These are phyloP conservation scores for Tilletia caries DNA, from an alignment of 1,284 basidiomycete genomes.

Conservation along the genomic window DNA sequence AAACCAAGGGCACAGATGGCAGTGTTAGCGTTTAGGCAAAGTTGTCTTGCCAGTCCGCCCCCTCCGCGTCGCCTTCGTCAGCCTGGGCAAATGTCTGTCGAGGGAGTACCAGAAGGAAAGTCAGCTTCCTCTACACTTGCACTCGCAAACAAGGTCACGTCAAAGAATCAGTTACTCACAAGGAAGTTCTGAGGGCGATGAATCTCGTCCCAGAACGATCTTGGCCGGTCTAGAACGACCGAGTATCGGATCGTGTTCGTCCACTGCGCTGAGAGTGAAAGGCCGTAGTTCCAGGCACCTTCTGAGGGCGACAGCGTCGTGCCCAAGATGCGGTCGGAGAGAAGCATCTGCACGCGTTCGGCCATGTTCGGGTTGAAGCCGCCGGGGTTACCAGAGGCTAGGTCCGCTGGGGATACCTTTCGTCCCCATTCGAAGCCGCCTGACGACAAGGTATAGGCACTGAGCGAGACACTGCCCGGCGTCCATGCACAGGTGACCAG, in stretches of 20 bases:
- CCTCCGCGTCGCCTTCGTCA: constrained; percentile 4
- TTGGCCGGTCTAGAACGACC: constrained; percentile 83
- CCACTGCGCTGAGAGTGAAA: constrained; percentile 78
- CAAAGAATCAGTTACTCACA: not conserved
- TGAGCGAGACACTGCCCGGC: constrained; percentile 91
- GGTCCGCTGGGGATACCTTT: constrained; percentile 76
- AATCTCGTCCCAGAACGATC: constrained; percentile 91
- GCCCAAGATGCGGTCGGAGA: constrained; percentile 69
- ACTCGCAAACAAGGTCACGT: not conserved
- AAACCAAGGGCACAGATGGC: too few species aligned
- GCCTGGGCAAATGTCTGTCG: constrained; percentile 8
- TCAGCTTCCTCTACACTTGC: not conserved
- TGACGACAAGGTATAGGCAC: constrained; percentile 82
- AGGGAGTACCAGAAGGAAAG: not conserved
- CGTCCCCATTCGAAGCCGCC: constrained; percentile 97
- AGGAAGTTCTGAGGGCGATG: constrained; percentile 66
- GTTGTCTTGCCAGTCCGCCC: constrained; percentile 13
- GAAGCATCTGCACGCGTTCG: constrained; percentile 85
- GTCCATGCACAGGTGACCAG: constrained; percentile 95
- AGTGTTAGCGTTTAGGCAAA: not conserved
- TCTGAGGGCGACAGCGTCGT: constrained; percentile 47
- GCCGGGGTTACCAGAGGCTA: constrained; percentile 57
- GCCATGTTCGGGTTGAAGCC: constrained; percentile 94
- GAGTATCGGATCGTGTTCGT: constrained; percentile 76
- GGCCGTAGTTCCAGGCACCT: constrained; percentile 50